These are phyloP conservation scores for Oryza longistaminata DNA, from an alignment of 176 grass and related monocot species.

Conservation along the genomic window DNA sequence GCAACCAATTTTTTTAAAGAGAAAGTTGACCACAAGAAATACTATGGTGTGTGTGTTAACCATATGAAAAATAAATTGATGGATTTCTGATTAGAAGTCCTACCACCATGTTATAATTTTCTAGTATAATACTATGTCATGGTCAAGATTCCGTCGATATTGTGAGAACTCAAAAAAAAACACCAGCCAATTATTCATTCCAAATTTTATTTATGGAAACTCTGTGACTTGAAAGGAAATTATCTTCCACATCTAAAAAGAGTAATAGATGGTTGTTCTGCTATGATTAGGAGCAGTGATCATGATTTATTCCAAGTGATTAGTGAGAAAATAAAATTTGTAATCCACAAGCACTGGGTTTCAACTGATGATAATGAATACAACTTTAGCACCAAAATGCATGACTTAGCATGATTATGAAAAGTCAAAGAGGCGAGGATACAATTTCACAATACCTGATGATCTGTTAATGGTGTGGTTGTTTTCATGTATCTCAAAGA, in stretches of 20 bases:
- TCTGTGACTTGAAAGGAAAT: not conserved
- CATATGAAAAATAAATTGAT: too few relatives aligned
- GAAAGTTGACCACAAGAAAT: too few relatives aligned
- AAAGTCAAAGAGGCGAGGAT: too few relatives aligned
- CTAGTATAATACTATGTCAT: too few relatives aligned
- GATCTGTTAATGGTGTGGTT: not conserved
- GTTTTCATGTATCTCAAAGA: constrained; percentile 33
- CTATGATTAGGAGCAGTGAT: too few relatives aligned
- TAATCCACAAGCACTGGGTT: not conserved
- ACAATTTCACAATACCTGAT: constrained; percentile 25
- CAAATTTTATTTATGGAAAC: not conserved
- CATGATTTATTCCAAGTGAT: not conserved
- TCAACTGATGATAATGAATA: not conserved
- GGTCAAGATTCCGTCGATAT: too few relatives aligned
- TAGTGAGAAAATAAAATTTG: not conserved
- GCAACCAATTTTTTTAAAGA: too few relatives aligned
- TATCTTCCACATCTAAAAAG: not conserved
- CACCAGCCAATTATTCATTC: not conserved
- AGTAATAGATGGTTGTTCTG: not conserved
- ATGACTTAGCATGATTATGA: not conserved
- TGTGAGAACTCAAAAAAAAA: too few relatives aligned
- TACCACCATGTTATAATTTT: too few relatives aligned
- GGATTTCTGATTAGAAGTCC: too few relatives aligned
- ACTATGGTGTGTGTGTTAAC: too few relatives aligned
- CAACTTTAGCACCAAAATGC: not conserved